A percentile compares a stretch with the other conserved stretches of the same genome.
phyloP scores from a whole-genome alignment of 805 yeast genomes.

The Wickerhamiella galacta region DNA sequence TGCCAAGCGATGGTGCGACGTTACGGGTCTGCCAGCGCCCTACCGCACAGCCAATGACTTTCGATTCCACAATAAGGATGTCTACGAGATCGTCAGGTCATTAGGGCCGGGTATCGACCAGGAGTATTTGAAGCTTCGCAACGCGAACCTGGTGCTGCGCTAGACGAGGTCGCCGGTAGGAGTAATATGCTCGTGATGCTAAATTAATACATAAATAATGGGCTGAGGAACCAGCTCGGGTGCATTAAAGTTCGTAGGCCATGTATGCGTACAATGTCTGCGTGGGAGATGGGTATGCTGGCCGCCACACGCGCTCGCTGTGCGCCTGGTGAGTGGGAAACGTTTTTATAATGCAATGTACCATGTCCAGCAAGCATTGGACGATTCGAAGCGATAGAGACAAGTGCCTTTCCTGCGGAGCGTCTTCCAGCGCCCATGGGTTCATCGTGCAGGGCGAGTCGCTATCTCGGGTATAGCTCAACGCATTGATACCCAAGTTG shows the following conservation, averaged over 20 bases:
- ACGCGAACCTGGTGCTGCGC: slow-evolving; percentile 73
- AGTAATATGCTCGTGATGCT: no score
- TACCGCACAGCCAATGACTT: slow-evolving; percentile 64
- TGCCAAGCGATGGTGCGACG: slow-evolving; percentile 72
- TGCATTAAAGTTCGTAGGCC: no score
- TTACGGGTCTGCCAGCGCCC: slow-evolving; percentile 70
- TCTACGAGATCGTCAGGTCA: slow-evolving; percentile 54
- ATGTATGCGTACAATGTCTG: slow-evolving; percentile 9
- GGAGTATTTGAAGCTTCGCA: slow-evolving; percentile 71
- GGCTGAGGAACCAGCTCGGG: no score
- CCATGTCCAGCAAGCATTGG: slow-evolving; percentile 12
- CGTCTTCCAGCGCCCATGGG: background rate
- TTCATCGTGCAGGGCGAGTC: background rate
- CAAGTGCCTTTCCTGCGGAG: background rate
- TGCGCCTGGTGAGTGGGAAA: slow-evolving; percentile 11
- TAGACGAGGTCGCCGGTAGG: no score
- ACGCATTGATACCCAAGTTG: slow-evolving; percentile 12
- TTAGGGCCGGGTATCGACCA: slow-evolving; percentile 89
- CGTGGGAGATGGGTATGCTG: slow-evolving; percentile 15
- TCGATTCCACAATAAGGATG: slow-evolving; percentile 68
- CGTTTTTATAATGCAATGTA: slow-evolving; percentile 12
- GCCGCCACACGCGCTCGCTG: slow-evolving; percentile 7
- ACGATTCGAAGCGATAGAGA: slow-evolving; percentile 7
- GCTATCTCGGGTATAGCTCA: slow-evolving; percentile 5
- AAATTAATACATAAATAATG: no score